phyloP scores from a whole-genome alignment of 441 rosid species.

The Raphanus hybrid region DNA sequence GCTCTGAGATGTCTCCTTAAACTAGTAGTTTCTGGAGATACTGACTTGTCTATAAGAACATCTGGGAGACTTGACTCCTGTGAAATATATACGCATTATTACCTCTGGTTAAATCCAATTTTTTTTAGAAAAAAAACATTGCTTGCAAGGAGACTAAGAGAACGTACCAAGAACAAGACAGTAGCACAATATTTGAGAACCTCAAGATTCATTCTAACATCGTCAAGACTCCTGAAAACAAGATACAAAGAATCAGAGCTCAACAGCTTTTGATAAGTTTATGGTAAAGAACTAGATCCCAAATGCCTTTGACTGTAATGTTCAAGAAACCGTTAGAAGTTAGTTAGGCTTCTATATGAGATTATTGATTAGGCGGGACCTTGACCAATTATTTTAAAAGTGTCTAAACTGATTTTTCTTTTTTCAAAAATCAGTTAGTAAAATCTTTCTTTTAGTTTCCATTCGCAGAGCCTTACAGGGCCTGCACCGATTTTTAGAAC shows the following conservation, averaged over 20 bases:
- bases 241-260: slow-evolving; percentile 26
- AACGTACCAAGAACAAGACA: slow-evolving; percentile 74
- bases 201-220: slow-evolving; percentile 89
- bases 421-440: no score
- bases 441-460: no score
- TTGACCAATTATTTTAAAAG: no score
- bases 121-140: neutral
- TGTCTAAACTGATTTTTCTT: no score
- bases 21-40: slow-evolving; percentile 56
- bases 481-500: no score
- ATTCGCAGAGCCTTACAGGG: no score
- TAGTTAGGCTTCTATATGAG: no score
- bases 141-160: neutral
- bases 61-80: slow-evolving; percentile 90
- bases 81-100: slow-evolving; percentile 7
- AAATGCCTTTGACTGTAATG: neutral
- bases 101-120: slow-evolving; percentile 8
- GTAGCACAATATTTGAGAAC: slow-evolving; percentile 82
- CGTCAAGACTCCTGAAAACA: slow-evolving; percentile 81
- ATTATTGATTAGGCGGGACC: neutral
- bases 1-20: slow-evolving; percentile 58
- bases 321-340: neutral
- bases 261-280: neutral
- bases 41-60: slow-evolving; percentile 53
- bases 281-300: slow-evolving; percentile 14